Evolutionary conservation across 108 stramenopile genomes (phyloP), one percentile per base, ranked within the genome.

Genomic region (Cylindrotheca closterium): DNA sequence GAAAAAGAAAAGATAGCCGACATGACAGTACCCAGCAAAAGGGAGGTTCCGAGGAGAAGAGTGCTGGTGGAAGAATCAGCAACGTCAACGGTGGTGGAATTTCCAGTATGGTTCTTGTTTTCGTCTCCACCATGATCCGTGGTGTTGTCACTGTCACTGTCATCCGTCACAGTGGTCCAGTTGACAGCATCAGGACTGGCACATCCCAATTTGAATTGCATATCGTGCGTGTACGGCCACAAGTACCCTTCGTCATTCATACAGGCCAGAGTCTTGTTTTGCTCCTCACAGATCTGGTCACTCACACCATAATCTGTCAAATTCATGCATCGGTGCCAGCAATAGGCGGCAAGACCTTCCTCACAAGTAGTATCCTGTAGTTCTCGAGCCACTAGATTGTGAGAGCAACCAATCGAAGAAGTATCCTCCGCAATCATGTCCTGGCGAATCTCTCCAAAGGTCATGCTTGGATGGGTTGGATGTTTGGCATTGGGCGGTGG

Each of bases 261-360:
- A 65, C 93, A 94, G 50, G 67, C 54, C 48, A 94, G 47, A 32
- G 65, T 62, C 25, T 84, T 63, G 26, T 66, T 77, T 34, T 79
- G 73, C 15, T 66, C 78, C 15, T 32, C 60, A 50, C 93, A 94
- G 15, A 73, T 71, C 7, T 80, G 76, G 15, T 66, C 62, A 51
- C 28, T 75, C 55, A 85, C 75, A 3, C 60, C 58, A 28, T 61
- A 65, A 2, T 87, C 86, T 18, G 64, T 50, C 10, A 84, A 59
- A 42, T 64, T 30, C 81, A 83, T 78, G 75, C 93, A 94, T n/a
- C 75, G 68, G 46, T 82, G 83, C 93, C 93, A 94, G 70, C 93
- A 94, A 55, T 74, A 84, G 32, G 80, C 23, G 58, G 77, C 51
- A 27, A 15, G 28, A 47, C 78, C 73, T 32, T 77, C 75, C 25